A percentile compares a stretch with the other conserved stretches of the same genome.
Conservation (phyloP, 441 rosid species). For the California macrophylla region DNA sequence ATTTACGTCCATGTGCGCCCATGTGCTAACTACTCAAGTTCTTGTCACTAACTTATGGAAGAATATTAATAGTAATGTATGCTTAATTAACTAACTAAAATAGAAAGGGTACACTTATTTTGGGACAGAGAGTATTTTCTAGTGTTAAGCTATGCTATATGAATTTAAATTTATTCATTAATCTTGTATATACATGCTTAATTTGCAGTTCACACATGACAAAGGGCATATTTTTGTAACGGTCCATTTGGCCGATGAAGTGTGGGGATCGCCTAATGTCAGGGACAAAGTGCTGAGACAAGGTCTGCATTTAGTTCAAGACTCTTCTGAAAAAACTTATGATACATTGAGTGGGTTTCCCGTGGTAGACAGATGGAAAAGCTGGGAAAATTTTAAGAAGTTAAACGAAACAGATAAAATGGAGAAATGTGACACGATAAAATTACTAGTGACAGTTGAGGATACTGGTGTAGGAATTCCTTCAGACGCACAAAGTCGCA, state of each 20-base stretch:
- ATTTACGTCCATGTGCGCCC: too few relatives aligned
- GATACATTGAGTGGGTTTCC: conserved; percentile 72
- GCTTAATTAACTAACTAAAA: too few relatives aligned
- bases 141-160: not conserved
- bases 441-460: conserved; percentile 72
- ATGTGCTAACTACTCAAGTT: too few relatives aligned
- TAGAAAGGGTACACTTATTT: not conserved
- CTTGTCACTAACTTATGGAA: too few relatives aligned
- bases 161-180: conserved; percentile 5
- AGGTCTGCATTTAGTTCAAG: conserved; percentile 37
- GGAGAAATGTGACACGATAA: conserved; percentile 36
- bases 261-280: conserved; percentile 28
- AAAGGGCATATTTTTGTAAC: conserved; percentile 85
- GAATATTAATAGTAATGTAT: too few relatives aligned
- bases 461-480: conserved; percentile 93
- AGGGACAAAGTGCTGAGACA: conserved; percentile 50
- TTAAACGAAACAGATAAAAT: conserved; percentile 18
- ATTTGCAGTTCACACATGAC: conserved; percentile 66
- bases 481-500: conserved; percentile 56
- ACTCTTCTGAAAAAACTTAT: conserved; percentile 26
- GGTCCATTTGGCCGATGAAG: conserved; percentile 70
- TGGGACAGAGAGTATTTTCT: not conserved
- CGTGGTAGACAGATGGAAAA: conserved; percentile 69
- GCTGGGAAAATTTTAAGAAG: conserved; percentile 65
- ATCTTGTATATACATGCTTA: conserved; percentile 10